Conservation (phyloP, 2,329 filamentous ascomycete genomes). For the Decorospora gaudefroyi region DNA sequence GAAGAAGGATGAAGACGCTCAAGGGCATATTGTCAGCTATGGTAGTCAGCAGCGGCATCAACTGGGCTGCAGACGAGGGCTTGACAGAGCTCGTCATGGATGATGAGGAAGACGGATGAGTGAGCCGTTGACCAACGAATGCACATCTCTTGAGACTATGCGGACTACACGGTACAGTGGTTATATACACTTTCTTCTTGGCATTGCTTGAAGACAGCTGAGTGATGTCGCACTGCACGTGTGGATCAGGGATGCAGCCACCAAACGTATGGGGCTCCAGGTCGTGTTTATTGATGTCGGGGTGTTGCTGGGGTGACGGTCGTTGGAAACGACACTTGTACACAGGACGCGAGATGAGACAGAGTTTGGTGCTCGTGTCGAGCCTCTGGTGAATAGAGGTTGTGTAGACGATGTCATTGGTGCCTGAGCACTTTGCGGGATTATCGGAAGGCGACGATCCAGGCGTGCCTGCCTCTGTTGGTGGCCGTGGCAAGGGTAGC, state of each 20-base stretch:
- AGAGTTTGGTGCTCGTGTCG: background rate
- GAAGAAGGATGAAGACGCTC: conserved; percentile 71
- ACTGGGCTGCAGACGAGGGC: conserved; percentile 74
- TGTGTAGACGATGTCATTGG: background rate
- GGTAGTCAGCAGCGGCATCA: conserved; percentile 78
- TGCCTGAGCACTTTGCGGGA: conserved; percentile 1
- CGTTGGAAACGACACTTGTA: too few species aligned
- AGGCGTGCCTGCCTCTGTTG: conserved; percentile 2
- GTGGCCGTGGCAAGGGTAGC: conserved; percentile 1
- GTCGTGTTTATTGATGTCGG: too few species aligned
- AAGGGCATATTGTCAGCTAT: conserved; percentile 79
- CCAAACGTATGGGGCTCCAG: background rate
- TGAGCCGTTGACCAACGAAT: background rate
- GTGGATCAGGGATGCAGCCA: too few species aligned
- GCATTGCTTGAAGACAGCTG: background rate
- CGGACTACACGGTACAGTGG: too few species aligned
- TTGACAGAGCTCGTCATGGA: conserved; percentile 75
- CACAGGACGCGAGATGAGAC: too few species aligned
- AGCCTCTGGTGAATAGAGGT: background rate
- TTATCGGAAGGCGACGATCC: conserved; percentile 2
- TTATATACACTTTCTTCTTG: too few species aligned
- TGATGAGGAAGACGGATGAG: conserved; percentile 52
- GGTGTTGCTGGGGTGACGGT: conserved; percentile 17
- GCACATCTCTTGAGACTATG: too few species aligned
- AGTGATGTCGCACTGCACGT: too few species aligned